Evolutionary conservation across 116 monocot species (phyloP).

Genomic region (Cymodocea nodosa): DNA sequence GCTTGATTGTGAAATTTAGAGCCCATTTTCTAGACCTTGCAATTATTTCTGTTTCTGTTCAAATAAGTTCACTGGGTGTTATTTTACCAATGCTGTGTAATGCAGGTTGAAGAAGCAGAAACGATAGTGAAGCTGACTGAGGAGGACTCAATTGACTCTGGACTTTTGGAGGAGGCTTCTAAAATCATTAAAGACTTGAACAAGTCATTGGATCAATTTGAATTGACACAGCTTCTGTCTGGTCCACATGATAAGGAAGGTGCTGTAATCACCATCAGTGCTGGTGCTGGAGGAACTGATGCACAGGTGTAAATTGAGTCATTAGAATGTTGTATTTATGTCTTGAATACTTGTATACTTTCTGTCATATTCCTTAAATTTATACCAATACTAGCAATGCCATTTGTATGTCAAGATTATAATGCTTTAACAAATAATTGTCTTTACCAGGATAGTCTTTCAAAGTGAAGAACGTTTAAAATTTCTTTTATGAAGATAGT

Average conservation of each 20-base stretch:
- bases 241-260: constrained; percentile 98
- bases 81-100: background rate
- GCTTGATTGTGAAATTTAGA: background rate
- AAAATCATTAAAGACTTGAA: constrained; percentile 58
- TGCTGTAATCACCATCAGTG: constrained; percentile 73
- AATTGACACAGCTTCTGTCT: constrained; percentile 85
- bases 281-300: constrained; percentile 98
- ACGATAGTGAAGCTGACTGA: constrained; percentile 80
- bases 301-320: constrained; percentile 56
- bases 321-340: background rate
- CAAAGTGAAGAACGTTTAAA: background rate
- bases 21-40: background rate
- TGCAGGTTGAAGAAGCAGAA: constrained; percentile 91
- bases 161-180: constrained; percentile 80
- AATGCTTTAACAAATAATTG: background rate
- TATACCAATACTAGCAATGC: background rate
- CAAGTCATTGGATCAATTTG: constrained; percentile 66
- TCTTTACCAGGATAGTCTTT: background rate
- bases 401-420: too few species aligned
- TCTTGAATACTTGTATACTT: background rate
- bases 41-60: background rate
- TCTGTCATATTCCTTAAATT: background rate
- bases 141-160: constrained; percentile 76
- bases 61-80: background rate
- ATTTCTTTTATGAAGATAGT: background rate